phyloP scores from a whole-genome alignment of 1,284 basidiomycete species.

The Irpex sp. region DNA sequence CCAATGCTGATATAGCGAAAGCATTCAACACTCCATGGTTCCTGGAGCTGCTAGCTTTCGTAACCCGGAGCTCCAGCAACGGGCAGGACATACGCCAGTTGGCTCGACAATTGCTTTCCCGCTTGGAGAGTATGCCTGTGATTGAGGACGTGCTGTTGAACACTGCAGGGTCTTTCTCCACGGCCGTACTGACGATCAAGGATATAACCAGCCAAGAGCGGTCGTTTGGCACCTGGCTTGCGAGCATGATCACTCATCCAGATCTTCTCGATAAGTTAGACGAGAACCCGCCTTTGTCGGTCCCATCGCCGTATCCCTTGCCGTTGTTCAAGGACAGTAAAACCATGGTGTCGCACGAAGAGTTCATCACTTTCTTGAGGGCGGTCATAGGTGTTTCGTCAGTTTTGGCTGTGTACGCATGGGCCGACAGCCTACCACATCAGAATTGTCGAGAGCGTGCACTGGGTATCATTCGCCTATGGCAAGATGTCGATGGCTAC shows the following conservation, averaged over 20 bases:
- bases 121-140: constrained; percentile 53
- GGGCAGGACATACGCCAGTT: constrained; percentile 37
- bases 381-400: constrained; percentile 61
- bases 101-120: constrained; percentile 38
- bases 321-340: constrained; percentile 25
- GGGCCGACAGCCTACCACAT: constrained; percentile 71
- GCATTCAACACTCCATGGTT: constrained; percentile 36
- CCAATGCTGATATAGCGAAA: constrained; percentile 58
- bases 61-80: constrained; percentile 34
- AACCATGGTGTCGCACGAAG: constrained; percentile 39
- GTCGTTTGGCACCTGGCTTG: constrained; percentile 65
- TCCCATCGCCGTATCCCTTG: constrained; percentile 30
- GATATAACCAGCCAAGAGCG: constrained; percentile 59
- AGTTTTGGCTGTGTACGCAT: constrained; percentile 71
- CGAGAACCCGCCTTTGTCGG: constrained; percentile 35
- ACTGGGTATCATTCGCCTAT: constrained; percentile 56
- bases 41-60: constrained; percentile 33
- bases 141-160: constrained; percentile 58
- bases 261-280: constrained; percentile 43
- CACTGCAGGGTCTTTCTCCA: constrained; percentile 42
- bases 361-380: constrained; percentile 58
- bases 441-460: constrained; percentile 56
- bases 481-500: constrained; percentile 65
- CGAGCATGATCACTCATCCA: constrained; percentile 53
- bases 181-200: constrained; percentile 43